Evolutionary conservation across 1,284 basidiomycete genomes (phyloP).

Genomic region (Flammula alnicola): DNA sequence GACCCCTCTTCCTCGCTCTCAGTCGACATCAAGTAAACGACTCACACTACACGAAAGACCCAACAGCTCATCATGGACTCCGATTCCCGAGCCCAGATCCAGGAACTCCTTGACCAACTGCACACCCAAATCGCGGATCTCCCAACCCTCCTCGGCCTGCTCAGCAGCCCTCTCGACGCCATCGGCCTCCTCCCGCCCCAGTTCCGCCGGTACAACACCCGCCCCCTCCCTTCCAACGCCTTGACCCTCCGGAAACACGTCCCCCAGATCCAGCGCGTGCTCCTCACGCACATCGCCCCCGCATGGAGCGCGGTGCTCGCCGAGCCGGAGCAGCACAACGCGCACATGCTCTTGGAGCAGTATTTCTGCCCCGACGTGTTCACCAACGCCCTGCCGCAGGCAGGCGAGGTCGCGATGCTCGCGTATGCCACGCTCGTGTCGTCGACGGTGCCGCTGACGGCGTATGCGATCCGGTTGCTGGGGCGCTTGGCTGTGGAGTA

Average conservation of each 20-base stretch:
- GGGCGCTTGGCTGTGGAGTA: constrained; percentile 61
- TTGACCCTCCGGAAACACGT: constrained; percentile 53
- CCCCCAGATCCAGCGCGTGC: constrained; percentile 59
- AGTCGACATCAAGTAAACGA: no score
- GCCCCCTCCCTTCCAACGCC: constrained; percentile 36
- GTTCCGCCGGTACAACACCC: constrained; percentile 44
- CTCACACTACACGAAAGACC: no score
- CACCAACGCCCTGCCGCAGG: constrained; percentile 48
- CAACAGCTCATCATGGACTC: constrained; percentile 34
- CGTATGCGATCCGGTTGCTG: constrained; percentile 55
- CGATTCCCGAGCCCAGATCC: constrained; percentile 56
- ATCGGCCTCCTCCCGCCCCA: constrained; percentile 63
- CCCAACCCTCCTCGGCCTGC: constrained; percentile 53
- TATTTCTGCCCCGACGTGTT: constrained; percentile 74
- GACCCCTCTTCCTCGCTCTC: no score
- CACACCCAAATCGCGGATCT: constrained; percentile 56
- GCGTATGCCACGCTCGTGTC: constrained; percentile 65
- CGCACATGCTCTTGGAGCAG: constrained; percentile 53
- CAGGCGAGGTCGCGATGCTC: constrained; percentile 58
- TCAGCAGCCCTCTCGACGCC: constrained; percentile 59
- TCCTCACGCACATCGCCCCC: constrained; percentile 70
- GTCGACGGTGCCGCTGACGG: not conserved
- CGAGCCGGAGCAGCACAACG: constrained; percentile 44
- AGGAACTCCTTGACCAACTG: constrained; percentile 56
- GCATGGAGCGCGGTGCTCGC: no score